These are phyloP conservation scores for Schoenoplectus triqueter DNA, from an alignment of 202 grass and related monocot species.

Conservation along the genomic window DNA sequence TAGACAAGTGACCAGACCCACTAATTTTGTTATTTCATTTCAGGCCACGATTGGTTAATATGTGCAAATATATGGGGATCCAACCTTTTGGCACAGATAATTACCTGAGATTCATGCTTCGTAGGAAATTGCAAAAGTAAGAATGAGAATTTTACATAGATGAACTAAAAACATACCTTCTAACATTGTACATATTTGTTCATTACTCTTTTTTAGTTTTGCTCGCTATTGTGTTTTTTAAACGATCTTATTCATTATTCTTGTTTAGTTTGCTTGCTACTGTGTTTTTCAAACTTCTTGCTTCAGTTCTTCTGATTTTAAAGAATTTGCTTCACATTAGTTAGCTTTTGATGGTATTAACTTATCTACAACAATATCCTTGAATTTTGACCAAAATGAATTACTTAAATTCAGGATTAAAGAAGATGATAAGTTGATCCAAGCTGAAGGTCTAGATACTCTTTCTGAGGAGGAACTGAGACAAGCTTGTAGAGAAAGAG, in stretches of 20 bases:
- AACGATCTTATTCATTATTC: background rate
- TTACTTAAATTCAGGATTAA: conserved; percentile 75
- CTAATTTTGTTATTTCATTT: conserved; percentile 42
- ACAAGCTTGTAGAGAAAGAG: conserved; percentile 92
- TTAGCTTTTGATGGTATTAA: conserved; percentile 22
- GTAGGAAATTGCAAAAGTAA: conserved; percentile 91
- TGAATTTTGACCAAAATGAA: conserved; percentile 39
- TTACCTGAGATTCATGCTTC: conserved; percentile 98
- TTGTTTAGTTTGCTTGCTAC: background rate
- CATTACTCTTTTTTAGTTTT: background rate
- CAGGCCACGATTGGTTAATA: conserved; percentile 95
- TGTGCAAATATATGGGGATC: conserved; percentile 99
- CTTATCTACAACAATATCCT: conserved; percentile 17
- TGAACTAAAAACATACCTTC: conserved; percentile 11
- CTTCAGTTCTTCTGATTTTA: conserved; percentile 1
- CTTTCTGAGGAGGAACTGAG: conserved; percentile 96
- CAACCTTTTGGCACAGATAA: conserved; percentile 95
- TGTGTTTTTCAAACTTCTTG: background rate
- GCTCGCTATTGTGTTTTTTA: background rate
- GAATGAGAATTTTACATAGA: conserved; percentile 33
- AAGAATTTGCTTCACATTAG: conserved; percentile 23
- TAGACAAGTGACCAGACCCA: conserved; percentile 30
- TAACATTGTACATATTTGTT: background rate
- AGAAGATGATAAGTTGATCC: conserved; percentile 94
- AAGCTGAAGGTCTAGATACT: conserved; percentile 94